Base-by-base conservation (phyloP, 2,329 filamentous ascomycete species). In the Scedosporium aurantiacum region DNA sequence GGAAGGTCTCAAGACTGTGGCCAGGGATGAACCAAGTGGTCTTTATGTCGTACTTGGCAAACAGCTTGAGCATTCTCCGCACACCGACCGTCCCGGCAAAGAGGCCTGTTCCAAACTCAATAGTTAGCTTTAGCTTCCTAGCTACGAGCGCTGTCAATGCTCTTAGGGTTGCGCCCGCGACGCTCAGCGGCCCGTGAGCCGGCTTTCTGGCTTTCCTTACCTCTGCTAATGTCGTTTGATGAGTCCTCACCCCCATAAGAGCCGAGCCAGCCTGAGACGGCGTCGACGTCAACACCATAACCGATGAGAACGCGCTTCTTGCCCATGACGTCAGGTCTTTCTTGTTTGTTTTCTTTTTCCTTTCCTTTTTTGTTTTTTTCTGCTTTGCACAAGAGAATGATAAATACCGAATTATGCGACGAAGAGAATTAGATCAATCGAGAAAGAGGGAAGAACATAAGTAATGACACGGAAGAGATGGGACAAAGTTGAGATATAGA, bases 241-340 rank as follows among this genome's bases (percentile, higher is more conserved):
- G 82, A 86, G 68, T 91, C 87, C 70, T 90, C 82, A 43, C 88
- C 87, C 16, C 86, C 86, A 67, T 91, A 91, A 0, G 83, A 88
- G 0, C 88, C 88, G 0, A 91, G 76, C 88, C 88, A 91, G 7
- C 88, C 87, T 1, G 87, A 83, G 1, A 90, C 85, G n/a, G 87
- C 87, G 65, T 91, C 87, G 27, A 91, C 85, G 64, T 91, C 88
- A 25, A 90, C 84, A 2, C 86, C 85, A 66, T 89, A 89, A 65
- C 81, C 78, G 28, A 71, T 67, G 55, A 73, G 69, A 64, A 73
- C 72, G 8, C 71, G 69, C 65, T 73, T 73, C 65, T 73, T 73
- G 45, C 68, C 71, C 72, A 74, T 74, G 6, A 21, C 67, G 32
- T 6, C 40, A 37, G 32, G 6, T 37, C 32, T 37, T 37, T 10